These are phyloP conservation scores for Pulveroboletus ravenelii DNA, from an alignment of 768 basidiomycete genomes.

Conservation along the genomic window DNA sequence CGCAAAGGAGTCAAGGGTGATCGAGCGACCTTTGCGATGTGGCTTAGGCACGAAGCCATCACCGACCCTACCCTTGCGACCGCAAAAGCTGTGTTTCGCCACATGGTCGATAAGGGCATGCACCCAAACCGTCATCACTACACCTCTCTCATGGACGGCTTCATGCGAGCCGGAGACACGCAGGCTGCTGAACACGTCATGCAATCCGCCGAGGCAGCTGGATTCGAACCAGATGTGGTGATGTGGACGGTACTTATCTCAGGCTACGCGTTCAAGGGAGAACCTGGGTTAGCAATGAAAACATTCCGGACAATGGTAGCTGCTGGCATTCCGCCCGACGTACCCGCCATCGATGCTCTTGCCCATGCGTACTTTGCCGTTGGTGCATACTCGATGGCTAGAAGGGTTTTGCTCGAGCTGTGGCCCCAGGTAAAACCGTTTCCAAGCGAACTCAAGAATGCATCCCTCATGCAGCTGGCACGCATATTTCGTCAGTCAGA, in stretches of 20 bases:
- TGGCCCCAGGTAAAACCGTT: conserved; percentile 66
- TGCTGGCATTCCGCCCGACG: conserved; percentile 61
- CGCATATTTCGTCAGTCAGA: conserved; percentile 38
- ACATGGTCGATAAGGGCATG: conserved; percentile 63
- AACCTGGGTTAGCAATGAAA: conserved; percentile 48
- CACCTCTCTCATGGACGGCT: conserved; percentile 73
- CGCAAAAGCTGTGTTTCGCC: conserved; percentile 51
- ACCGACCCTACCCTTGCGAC: conserved; percentile 45
- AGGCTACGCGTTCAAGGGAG: conserved; percentile 59
- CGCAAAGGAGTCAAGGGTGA: conserved; percentile 51
- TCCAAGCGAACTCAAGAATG: conserved; percentile 43
- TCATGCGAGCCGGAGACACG: conserved; percentile 55
- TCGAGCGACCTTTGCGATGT: conserved; percentile 51
- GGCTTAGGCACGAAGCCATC: conserved; percentile 59
- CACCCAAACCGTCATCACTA: conserved; percentile 71
- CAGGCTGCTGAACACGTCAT: conserved; percentile 52
- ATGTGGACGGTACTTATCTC: conserved; percentile 77
- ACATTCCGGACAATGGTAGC: conserved; percentile 62
- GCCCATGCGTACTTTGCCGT: conserved; percentile 60
- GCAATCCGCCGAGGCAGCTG: conserved; percentile 43
- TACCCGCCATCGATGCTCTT: conserved; percentile 66
- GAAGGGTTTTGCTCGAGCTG: conserved; percentile 49
- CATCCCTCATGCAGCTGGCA: conserved; percentile 44
- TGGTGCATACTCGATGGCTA: conserved; percentile 48
- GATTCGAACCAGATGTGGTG: conserved; percentile 54